Conservation (phyloP, 768 basidiomycete genomes). For the Tylopilus plumbeoviolaceoides region DNA sequence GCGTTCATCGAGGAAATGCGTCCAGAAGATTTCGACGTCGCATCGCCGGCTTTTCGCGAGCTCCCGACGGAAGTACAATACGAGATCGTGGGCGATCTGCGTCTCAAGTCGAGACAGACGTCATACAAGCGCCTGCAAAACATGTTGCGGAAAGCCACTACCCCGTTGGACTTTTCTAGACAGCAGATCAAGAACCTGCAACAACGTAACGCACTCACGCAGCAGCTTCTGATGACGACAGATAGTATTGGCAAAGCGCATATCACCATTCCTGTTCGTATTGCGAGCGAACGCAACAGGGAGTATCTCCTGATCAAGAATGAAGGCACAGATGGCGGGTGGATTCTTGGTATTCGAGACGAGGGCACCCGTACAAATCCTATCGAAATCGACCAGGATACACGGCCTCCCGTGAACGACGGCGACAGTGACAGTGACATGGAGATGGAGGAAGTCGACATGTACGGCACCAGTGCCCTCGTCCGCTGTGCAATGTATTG, state of each 20-base stretch:
- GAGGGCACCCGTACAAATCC: conserved; percentile 82
- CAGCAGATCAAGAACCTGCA: conserved; percentile 90
- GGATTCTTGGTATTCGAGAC: conserved; percentile 90
- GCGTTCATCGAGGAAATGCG: conserved; percentile 94
- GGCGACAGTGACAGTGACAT: conserved; percentile 47
- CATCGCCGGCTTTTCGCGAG: conserved; percentile 84
- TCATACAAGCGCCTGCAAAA: conserved; percentile 87
- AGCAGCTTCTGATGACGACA: conserved; percentile 87
- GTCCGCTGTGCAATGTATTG: conserved; percentile 3
- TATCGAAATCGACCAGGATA: conserved; percentile 78
- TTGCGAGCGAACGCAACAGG: conserved; percentile 92
- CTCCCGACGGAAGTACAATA: conserved; percentile 96
- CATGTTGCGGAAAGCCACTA: conserved; percentile 76
- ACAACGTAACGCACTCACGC: conserved; percentile 87
- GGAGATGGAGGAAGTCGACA: conserved; percentile 80
- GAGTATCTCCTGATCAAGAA: conserved; percentile 96
- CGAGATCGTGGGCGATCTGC: conserved; percentile 94
- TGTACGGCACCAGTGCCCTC: conserved; percentile 42
- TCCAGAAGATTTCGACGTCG: conserved; percentile 91
- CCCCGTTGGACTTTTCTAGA: conserved; percentile 92
- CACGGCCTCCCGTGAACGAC: conserved; percentile 33
- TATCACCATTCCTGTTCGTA: conserved; percentile 86
- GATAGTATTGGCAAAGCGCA: conserved; percentile 90
- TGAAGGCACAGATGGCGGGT: conserved; percentile 81
- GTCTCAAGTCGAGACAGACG: conserved; percentile 91